Base-by-base conservation (phyloP, 2,329 filamentous ascomycete genomes). In the Thelonectria rubi region DNA sequence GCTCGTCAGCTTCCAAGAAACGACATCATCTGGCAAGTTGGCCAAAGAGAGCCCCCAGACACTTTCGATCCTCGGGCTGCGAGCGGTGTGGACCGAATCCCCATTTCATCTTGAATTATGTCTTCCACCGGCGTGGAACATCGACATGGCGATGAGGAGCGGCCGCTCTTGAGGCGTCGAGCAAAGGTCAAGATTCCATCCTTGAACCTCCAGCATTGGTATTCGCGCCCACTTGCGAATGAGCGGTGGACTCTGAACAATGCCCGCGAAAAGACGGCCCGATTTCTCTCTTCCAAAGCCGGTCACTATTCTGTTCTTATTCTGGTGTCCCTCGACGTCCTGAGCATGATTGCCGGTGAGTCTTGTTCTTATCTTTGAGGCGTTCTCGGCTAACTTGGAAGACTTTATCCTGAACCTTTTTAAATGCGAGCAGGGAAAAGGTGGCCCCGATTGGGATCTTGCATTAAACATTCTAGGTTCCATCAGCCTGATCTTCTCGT, bases 401-500 rank as follows among this genome's bases (percentile, higher is more conserved):
- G 60, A 63, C 14, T 63, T 63, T 12, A 50, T 63, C n/a, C 46
- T 63, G 5, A 58, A 45, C 11, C 51, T 63, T 2, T 63, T 60
- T 30, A 59, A 63, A 49, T 63, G 60, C 10, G 60, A 63, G 34
- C 55, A 63, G 34, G 60, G 47, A 11, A 63, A 60, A 15, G 48
- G 32, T 2, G 60, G 60, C 1, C 46, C 55, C 1, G 51, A 63
- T 24, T 63, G 55, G 60, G 60, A 63, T 12, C 56, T 59, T 30
- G 60, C 55, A 37, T 32, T 63, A 40, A 40, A 55, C 8, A 37
- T 59, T 9, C 18, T 63, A 1, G 55, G 60, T 11, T 63, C 84
- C 34, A 84, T 58, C 14, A 54, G 86, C 6, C 74, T 91, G 46
- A 77, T 85, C 2, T 87, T 91, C 71, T 89, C 86, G 57, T 85